These are phyloP conservation scores for Cordia subcordata DNA, from an alignment of 257 asterid genomes.

Conservation along the genomic window DNA sequence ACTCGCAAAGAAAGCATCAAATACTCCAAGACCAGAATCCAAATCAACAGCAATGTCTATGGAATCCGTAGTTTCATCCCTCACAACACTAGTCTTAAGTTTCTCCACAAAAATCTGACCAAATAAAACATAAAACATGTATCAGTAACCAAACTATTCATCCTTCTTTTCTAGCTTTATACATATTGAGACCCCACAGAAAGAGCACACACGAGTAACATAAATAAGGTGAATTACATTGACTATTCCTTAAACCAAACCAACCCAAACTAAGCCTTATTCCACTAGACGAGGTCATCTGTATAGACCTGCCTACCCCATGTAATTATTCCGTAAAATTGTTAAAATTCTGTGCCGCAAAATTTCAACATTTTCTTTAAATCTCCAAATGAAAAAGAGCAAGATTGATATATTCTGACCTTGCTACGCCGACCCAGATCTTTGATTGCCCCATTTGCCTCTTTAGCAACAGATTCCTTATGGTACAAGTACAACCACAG, in stretches of 20 bases:
- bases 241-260: not conserved
- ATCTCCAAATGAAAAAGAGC: conserved; percentile 3
- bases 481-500: conserved; percentile 4
- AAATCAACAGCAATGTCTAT: conserved; percentile 37
- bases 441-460: conserved; percentile 24
- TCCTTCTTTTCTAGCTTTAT: not conserved
- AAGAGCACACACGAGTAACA: not conserved
- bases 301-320: too few relatives aligned
- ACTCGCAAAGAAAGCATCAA: conserved; percentile 90
- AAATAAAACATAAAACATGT: not conserved
- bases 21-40: conserved; percentile 75
- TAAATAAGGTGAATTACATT: not conserved
- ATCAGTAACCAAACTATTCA: not conserved
- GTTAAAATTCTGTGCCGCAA: not conserved
- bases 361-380: not conserved
- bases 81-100: conserved; percentile 43
- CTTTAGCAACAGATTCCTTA: conserved; percentile 46
- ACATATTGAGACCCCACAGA: not conserved
- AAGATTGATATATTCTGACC: conserved; percentile 30
- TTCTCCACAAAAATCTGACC: conserved; percentile 60
- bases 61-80: conserved; percentile 36
- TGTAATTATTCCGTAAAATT: too few relatives aligned
- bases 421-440: conserved; percentile 76
- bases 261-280: not conserved
- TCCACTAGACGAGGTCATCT: too few relatives aligned